Evolutionary conservation across 75 land plant genomes (phyloP).

Genomic region (Pinus tabuliformis): DNA sequence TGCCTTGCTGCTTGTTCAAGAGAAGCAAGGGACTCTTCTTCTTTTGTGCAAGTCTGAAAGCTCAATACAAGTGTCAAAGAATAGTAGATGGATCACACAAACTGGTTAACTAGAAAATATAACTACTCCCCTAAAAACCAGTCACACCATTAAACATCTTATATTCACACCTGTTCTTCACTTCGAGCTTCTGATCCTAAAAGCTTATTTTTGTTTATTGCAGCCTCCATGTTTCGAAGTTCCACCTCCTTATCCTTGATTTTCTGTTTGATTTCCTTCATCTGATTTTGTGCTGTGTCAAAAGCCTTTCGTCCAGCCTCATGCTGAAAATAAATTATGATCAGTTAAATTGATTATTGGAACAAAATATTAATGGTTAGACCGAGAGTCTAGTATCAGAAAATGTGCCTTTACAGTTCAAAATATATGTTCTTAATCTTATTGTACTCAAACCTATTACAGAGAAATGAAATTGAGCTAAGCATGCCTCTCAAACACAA

Average conservation of each 20-base stretch:
- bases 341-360: not conserved
- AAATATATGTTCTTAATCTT: not conserved
- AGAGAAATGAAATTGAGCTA: not conserved
- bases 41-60: slow-evolving; percentile 51
- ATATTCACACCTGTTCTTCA: slow-evolving; percentile 49
- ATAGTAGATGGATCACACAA: not conserved
- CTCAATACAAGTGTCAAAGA: not conserved
- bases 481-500: too few relatives aligned
- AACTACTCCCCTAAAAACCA: not conserved
- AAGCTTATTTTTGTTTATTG: slow-evolving; percentile 35
- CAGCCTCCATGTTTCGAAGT: slow-evolving; percentile 22
- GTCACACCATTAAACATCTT: not conserved
- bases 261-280: slow-evolving; percentile 36
- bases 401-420: not conserved
- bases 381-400: not conserved
- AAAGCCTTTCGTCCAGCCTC: slow-evolving; percentile 52
- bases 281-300: slow-evolving; percentile 62
- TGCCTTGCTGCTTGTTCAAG: slow-evolving; percentile 85
- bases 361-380: not conserved
- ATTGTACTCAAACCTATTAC: not conserved
- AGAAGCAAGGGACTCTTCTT: slow-evolving; percentile 60
- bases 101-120: not conserved
- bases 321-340: slow-evolving; percentile 61
- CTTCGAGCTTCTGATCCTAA: slow-evolving; percentile 57
- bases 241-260: slow-evolving; percentile 35